Evolutionary conservation across 768 basidiomycete species (phyloP).

Genomic region (Tubosaeta sp.): DNA sequence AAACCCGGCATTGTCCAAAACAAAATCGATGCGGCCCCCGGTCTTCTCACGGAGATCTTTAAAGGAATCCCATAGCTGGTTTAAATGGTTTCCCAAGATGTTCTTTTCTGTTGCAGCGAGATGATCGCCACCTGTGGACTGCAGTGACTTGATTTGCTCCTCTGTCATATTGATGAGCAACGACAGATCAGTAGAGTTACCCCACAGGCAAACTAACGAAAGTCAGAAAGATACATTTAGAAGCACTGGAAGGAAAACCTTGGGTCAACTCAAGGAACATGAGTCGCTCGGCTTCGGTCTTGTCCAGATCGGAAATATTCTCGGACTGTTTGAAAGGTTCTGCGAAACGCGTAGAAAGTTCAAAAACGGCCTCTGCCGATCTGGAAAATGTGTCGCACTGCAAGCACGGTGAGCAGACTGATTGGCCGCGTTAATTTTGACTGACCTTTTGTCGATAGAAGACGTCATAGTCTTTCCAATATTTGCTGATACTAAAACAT

Average conservation of each 20-base stretch:
- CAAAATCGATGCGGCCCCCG: constrained; percentile 73
- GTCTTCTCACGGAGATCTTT: constrained; percentile 65
- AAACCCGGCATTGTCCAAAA: constrained; percentile 80
- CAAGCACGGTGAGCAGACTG: constrained; percentile 6
- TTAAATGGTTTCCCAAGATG: constrained; percentile 83
- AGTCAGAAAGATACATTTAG: neutral
- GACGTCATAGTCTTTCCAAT: constrained; percentile 88
- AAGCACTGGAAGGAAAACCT: constrained; percentile 41
- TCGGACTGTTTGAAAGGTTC: constrained; percentile 70
- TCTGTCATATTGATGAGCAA: constrained; percentile 97
- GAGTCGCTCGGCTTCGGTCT: constrained; percentile 65
- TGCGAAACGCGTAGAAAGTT: constrained; percentile 87
- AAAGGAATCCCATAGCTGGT: constrained; percentile 68
- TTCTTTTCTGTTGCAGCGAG: constrained; percentile 96
- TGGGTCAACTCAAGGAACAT: constrained; percentile 94
- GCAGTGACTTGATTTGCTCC: constrained; percentile 94
- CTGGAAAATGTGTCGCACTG: constrained; percentile 95
- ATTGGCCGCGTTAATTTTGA: neutral
- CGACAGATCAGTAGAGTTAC: constrained; percentile 93
- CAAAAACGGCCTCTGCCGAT: constrained; percentile 88
- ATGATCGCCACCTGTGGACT: constrained; percentile 93
- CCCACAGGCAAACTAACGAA: constrained; percentile 85
- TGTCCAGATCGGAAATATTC: constrained; percentile 48
- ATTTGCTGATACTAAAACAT: constrained; percentile 88
- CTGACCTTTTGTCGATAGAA: constrained; percentile 91